Base-by-base conservation (phyloP, 169 alveolate genomes). In the Hepatocystis sp. region DNA sequence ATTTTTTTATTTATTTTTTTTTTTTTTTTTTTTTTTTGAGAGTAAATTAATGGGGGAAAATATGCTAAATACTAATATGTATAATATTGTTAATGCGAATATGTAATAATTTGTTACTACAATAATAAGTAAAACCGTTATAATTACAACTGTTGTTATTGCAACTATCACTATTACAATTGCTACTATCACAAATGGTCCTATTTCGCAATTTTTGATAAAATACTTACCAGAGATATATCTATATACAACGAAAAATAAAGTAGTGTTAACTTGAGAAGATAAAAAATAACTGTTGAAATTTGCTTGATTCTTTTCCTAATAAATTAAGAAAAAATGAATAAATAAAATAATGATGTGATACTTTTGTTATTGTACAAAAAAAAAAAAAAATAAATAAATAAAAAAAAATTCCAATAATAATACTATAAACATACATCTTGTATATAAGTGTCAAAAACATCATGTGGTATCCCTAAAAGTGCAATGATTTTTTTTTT, bases 261-360 rank as follows among this genome's bases (percentile, higher is more conserved):
- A 44, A 47, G 76, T 60, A 27, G 78, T 71, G 23, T 71, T 58
- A 10, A 56, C 51, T 19, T 71, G 86, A 13, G 86, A 61, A 23
- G 76, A 58, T 46, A 58, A 63, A 58, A 71, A 60, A 51, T 58
- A 71, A 19, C 58, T 25, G 11, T 58, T 56, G 40, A 71, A 71
- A 58, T 71, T 46, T 28, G 40, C 58, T 42, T 71, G 42, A 56
- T 71, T 71, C 76, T 28, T 56, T 28, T 32, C 76, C 86, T 71
- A 27, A 46, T 25, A 4, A 8, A 56, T 23, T 23, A 11, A 15
- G 30, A 17, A 52, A 46, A 5, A 28, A 52, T 52, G n/a, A n/a
- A n/a, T n/a, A n/a, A n/a, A n/a, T n/a, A n/a, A n/a, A 52, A 42
- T 2, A 51, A 52, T 52, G 27, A 10, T 2, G 55, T 39, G 53